A percentile compares a stretch with the other conserved stretches of the same genome.
phyloP scores from a whole-genome alignment of 2,329 filamentous ascomycete species.

The Venturia pyrina region DNA sequence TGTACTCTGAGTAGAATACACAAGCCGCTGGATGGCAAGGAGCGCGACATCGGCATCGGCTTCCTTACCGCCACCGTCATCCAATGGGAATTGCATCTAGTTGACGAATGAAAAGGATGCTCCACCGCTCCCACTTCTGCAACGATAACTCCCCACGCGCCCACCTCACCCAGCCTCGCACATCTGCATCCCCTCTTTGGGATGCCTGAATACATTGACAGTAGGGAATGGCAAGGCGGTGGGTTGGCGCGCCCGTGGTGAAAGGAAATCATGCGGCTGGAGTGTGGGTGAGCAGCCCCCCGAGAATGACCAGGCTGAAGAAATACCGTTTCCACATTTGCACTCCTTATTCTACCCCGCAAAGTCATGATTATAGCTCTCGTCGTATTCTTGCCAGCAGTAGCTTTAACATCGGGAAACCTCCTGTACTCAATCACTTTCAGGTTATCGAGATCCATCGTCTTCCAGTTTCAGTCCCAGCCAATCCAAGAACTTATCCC shows the following conservation, averaged over 20 bases:
- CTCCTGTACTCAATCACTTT: no score
- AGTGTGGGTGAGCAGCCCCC: background rate
- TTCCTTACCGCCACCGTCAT: no score
- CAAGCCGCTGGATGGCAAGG: no score
- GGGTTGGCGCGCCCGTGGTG: background rate
- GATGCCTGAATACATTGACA: no score
- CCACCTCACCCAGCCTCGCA: no score
- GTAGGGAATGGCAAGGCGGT: background rate
- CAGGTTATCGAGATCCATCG: no score
- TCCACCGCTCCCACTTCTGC: background rate
- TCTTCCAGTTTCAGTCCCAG: no score
- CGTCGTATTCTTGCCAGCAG: no score
- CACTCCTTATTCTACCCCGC: background rate
- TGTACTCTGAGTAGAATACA: no score
- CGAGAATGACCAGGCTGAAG: background rate
- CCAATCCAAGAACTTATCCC: constrained; percentile 10
- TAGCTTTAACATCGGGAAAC: no score
- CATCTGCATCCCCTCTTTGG: no score
- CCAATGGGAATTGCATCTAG: background rate
- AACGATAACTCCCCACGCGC: background rate
- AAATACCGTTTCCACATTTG: background rate
- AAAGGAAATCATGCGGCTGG: background rate
- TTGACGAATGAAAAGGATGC: background rate
- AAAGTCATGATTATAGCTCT: background rate
- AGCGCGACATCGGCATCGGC: no score